Conservation (phyloP, 1,284 basidiomycete genomes). For the Rhodotorula sp. region DNA sequence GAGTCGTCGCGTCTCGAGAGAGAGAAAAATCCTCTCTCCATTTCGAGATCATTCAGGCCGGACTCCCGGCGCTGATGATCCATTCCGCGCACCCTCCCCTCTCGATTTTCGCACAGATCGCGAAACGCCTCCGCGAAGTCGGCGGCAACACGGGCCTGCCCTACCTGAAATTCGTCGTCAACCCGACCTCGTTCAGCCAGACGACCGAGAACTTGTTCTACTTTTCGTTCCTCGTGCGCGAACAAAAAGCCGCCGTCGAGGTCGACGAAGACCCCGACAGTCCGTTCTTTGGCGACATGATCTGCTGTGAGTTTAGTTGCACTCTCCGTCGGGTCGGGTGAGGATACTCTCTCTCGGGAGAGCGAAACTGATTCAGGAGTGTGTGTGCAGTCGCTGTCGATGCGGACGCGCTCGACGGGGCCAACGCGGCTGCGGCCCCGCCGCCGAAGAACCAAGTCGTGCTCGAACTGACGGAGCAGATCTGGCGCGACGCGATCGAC, state of each 20-base stretch:
- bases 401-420: slow-evolving; percentile 54
- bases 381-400: slow-evolving; percentile 16
- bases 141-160: slow-evolving; percentile 57
- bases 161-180: slow-evolving; percentile 78
- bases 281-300: slow-evolving; percentile 64
- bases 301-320: slow-evolving; percentile 61
- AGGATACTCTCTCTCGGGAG: neutral
- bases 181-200: slow-evolving; percentile 78
- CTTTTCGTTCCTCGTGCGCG: slow-evolving; percentile 82
- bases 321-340: neutral
- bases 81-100: too few species aligned
- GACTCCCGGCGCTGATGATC: too few species aligned
- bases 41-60: too few species aligned
- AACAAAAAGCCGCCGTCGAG: slow-evolving; percentile 56
- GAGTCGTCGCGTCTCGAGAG: neutral
- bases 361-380: neutral
- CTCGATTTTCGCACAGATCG: slow-evolving; percentile 20
- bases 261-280: slow-evolving; percentile 48
- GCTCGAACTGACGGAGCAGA: slow-evolving; percentile 77
- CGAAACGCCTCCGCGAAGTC: slow-evolving; percentile 12
- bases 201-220: slow-evolving; percentile 93
- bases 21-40: too few species aligned
- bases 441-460: slow-evolving; percentile 70
- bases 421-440: slow-evolving; percentile 58
- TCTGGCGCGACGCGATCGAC: slow-evolving; percentile 77